Base-by-base conservation (phyloP, 1,284 basidiomycete genomes). In the Thecaphora thlaspeos region DNA sequence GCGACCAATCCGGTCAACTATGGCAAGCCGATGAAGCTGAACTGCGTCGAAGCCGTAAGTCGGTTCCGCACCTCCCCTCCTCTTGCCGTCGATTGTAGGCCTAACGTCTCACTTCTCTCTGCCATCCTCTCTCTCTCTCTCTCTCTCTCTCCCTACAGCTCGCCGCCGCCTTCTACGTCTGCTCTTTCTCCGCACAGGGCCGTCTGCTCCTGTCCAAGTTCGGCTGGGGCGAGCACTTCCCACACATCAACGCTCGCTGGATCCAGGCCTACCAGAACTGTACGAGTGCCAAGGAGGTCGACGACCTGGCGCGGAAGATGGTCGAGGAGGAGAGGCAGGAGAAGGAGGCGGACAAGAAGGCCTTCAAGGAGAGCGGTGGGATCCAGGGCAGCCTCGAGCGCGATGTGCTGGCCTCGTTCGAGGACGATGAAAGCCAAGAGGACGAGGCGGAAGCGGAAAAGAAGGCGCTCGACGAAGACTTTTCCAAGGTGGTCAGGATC, bases 1-100 rank as follows among this genome's bases (percentile, higher is more conserved):
- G 74, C 74, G 10, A 70, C 74, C 21, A 76, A 76, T 30, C 74
- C 74, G 9, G 71, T 76, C 46, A 76, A 76, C 55, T 75, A 76
- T 23, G 74, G 74, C 48, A 72, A 73, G 34, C 71, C 69, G 1
- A 69, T 71, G 54, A 76, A 76, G 55, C 68, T 76, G 46, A 76
- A 76, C 36, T 76, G 74, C 32, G 74, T 75, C 18, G 74, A 76
- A 55, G 74, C 74, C 2, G 36, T 59, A 36, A 14, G 46, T 43
- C 4, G n/a, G n/a, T n/a, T n/a, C n/a, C n/a, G n/a, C n/a, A n/a
- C n/a, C n/a, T n/a, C n/a, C n/a, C n/a, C n/a, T n/a, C n/a, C n/a
- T n/a, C n/a, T n/a, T n/a, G n/a, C n/a, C n/a, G n/a, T n/a, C n/a
- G n/a, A n/a, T n/a, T n/a, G n/a, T n/a, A n/a, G n/a, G n/a, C n/a